Conservation (phyloP, 2,329 filamentous ascomycete species). For the Thielaviopsis populi region DNA sequence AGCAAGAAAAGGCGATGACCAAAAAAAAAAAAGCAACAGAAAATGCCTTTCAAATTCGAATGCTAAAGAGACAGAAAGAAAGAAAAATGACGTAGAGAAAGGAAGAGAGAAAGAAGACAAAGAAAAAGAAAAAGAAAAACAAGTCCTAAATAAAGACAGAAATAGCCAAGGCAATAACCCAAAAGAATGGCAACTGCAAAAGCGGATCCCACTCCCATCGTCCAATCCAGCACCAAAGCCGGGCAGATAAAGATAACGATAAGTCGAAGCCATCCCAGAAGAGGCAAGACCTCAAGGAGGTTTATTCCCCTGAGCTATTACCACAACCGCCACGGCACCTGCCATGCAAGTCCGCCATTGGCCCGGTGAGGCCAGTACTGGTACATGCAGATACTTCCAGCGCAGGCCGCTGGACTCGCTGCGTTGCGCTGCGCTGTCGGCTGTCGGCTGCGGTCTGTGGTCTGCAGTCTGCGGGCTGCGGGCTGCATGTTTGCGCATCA, state of each 20-base stretch:
- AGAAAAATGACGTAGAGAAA: background rate
- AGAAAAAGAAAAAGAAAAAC: background rate
- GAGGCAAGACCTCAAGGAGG: slow-evolving; percentile 1
- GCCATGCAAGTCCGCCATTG: background rate
- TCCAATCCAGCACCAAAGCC: slow-evolving; percentile 3
- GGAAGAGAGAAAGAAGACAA: background rate
- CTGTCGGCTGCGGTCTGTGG: too few species aligned
- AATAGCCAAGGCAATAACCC: background rate
- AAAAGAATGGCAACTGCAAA: background rate
- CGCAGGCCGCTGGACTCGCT: too few species aligned
- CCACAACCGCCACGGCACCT: background rate
- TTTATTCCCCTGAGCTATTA: slow-evolving; percentile 7
- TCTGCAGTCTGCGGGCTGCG: too few species aligned
- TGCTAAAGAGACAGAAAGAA: background rate
- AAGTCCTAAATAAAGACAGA: background rate
- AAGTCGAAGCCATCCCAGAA: slow-evolving; percentile 5
- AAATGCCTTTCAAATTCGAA: background rate
- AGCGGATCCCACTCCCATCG: background rate
- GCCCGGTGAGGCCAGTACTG: background rate
- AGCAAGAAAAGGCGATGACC: background rate
- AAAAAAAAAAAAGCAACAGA: background rate
- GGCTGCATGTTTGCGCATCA: too few species aligned
- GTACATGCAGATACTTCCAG: background rate
- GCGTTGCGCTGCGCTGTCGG: too few species aligned
- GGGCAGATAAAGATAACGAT: background rate